Base-by-base conservation (phyloP, 2,329 filamentous ascomycete species). In the Ciborinia camelliae region DNA sequence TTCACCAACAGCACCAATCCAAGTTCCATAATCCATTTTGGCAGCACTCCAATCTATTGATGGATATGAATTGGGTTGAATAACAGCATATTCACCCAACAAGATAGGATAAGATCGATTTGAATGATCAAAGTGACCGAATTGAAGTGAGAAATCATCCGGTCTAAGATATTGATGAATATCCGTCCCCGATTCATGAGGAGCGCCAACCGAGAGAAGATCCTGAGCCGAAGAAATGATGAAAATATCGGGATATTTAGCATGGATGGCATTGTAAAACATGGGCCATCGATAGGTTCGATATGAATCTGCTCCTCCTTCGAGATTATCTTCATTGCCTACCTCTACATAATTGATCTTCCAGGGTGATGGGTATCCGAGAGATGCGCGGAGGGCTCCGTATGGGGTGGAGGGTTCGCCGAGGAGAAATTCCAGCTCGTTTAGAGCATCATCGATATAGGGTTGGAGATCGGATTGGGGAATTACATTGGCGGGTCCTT, bases 371-470 rank as follows among this genome's bases (percentile, higher is more conserved):
- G 80, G 75, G 68, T 84, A 79, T 1, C 83, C 83, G 14, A 82
- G 75, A 2, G 78, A 75, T 6, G 79, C 80, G n/a, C 82, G 79
- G 8, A 78, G 71, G 12, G 78, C 77, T 30, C 82, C 82, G 68
- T 78, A 81, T 2, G 73, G 73, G 0, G 79, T 82, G n/a, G 76
- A 75, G 0, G 74, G 67, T 52, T 77, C 73, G 0, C 82, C 81
- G 50, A 79, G 76, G 26, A 84, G 73, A 70, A 84, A 84, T 68
- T 85, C 81, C 30, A 85, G 75, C 68, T 84, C 81, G 67, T 84
- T 76, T 45, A 84, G 70, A 1, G 78, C 80, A 65, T 80, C 78
- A 14, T 83, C 73, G 15, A 84, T 74, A 60, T 79, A 83, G 2
- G 77, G 77, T 35, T 77, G 69, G 6, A 85, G 73, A 9, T 80